phyloP scores from a whole-genome alignment of 2,329 filamentous ascomycete genomes.

The Drechslerella stenobrocha region DNA sequence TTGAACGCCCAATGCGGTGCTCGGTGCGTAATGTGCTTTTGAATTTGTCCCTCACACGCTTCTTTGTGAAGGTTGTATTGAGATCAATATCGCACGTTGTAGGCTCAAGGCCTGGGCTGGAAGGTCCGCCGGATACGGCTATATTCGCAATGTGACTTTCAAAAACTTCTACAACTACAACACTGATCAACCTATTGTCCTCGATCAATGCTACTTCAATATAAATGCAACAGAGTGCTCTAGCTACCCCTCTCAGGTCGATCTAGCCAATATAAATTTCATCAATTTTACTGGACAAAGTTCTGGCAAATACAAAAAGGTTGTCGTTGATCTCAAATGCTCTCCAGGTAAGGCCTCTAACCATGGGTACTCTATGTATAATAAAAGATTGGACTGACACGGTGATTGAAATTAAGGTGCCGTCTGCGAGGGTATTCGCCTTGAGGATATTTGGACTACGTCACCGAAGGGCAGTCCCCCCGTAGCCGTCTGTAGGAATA shows the following conservation, averaged over 20 bases:
- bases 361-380: background rate
- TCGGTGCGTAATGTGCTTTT: no score
- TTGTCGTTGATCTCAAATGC: slow-evolving; percentile 63
- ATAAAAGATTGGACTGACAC: slow-evolving; percentile 4
- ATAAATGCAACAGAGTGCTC: slow-evolving; percentile 61
- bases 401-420: slow-evolving; percentile 53
- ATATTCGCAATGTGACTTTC: slow-evolving; percentile 66
- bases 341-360: slow-evolving; percentile 57
- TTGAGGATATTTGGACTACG: slow-evolving; percentile 62
- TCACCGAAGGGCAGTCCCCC: slow-evolving; percentile 58
- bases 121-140: slow-evolving; percentile 63
- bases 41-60: no score
- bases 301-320: slow-evolving; percentile 62
- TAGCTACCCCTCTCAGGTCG: slow-evolving; percentile 62
- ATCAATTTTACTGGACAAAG: slow-evolving; percentile 64
- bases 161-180: slow-evolving; percentile 65
- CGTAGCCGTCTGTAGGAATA: slow-evolving; percentile 53
- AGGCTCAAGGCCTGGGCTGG: slow-evolving; percentile 68
- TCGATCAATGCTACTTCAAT: slow-evolving; percentile 68
- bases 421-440: slow-evolving; percentile 62
- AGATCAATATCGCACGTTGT: slow-evolving; percentile 54
- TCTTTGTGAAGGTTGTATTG: no score
- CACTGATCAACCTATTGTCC: slow-evolving; percentile 63
- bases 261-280: slow-evolving; percentile 65
- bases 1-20: slow-evolving; percentile 57